Conservation (phyloP, 1,139 yeast genomes). For the Lodderomyces pseudojiufengensis region DNA sequence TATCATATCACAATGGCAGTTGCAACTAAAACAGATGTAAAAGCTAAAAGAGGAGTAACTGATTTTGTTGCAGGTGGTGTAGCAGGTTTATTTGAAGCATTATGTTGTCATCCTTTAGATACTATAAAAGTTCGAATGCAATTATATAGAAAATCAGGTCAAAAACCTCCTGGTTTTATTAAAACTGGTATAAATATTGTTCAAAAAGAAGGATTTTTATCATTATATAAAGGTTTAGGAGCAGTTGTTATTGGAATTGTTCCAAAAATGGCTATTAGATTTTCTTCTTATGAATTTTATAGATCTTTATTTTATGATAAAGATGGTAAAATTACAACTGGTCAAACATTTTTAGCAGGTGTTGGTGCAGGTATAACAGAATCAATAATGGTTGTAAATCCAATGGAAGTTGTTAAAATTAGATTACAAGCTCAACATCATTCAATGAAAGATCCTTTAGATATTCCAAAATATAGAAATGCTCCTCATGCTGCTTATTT, state of each 20-base stretch:
- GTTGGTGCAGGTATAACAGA: constrained; percentile 98
- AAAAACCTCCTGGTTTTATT: constrained; percentile 80
- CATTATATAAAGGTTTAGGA: constrained; percentile 92
- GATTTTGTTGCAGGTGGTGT: constrained; percentile 95
- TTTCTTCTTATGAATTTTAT: constrained; percentile 89
- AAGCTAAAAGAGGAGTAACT: constrained; percentile 44
- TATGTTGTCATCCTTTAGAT: constrained; percentile 92
- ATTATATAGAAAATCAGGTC: constrained; percentile 60
- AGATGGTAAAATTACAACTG: constrained; percentile 69
- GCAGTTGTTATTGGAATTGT: constrained; percentile 97
- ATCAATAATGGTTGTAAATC: constrained; percentile 91
- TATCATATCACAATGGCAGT: constrained; percentile 4
- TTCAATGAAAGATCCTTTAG: constrained; percentile 79
- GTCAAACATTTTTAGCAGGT: constrained; percentile 82
- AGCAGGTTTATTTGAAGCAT: constrained; percentile 94
- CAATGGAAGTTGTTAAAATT: constrained; percentile 96
- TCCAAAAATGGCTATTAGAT: constrained; percentile 97
- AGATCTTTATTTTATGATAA: constrained; percentile 63
- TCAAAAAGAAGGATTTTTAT: constrained; percentile 75
- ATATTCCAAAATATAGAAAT: constrained; percentile 81
- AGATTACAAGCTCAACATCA: constrained; percentile 95
- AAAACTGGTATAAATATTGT: constrained; percentile 78
- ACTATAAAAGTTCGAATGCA: constrained; percentile 98
- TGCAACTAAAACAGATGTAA: constrained; percentile 7
- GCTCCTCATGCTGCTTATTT: constrained; percentile 90